Evolutionary conservation across 2,329 filamentous ascomycete genomes (phyloP), one percentile per base, ranked within the genome.

Genomic region (Sarocladiaceae sp.): DNA sequence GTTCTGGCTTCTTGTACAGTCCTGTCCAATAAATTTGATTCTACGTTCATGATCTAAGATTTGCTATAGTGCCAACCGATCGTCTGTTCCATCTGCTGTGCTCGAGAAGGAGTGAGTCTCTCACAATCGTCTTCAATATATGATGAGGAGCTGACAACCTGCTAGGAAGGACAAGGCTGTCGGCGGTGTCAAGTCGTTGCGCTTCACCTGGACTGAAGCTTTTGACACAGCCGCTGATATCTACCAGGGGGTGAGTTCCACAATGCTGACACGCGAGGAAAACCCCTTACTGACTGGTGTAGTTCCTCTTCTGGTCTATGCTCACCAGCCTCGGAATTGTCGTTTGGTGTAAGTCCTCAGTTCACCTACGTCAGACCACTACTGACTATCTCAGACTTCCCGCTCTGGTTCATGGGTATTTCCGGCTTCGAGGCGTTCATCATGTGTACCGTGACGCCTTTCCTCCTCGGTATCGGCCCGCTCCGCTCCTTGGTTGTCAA

Each of bases 341-440:
- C 33, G 85, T 98, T 34, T 98, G 93, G 93, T 98, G 84, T 88
- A 80, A 76, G 84, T 78, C n/a, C 29, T 11, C 19, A 23, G 20
- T 6, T n/a, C 15, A 29, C 5, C 10, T 19, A 33, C 4, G 6
- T 16, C 7, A 43, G 7, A 31, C 24, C 29, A 11, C 6, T 21
- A n/a, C 2, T 16, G 21, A 12, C 20, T 23, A 9, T 29, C 7
- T 3, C 37, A 88, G 85, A 94, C 65, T 98, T 98, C 62, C 93
- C 93, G 12, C 78, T 98, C 10, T 98, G 93, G 93, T 82, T 96
- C 62, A 98, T 98, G 93, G 93, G 93, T 21, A 94, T 98, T 48
- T 97, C 91, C 3, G 93, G 93, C 50, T 98, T 93, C 59, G 93
- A 98, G 66, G 84, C 82, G 33, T 74, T 95, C 52, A 83, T 98